Conservation (phyloP, 257 asterid species). For the Solanum infundibuliforme region DNA sequence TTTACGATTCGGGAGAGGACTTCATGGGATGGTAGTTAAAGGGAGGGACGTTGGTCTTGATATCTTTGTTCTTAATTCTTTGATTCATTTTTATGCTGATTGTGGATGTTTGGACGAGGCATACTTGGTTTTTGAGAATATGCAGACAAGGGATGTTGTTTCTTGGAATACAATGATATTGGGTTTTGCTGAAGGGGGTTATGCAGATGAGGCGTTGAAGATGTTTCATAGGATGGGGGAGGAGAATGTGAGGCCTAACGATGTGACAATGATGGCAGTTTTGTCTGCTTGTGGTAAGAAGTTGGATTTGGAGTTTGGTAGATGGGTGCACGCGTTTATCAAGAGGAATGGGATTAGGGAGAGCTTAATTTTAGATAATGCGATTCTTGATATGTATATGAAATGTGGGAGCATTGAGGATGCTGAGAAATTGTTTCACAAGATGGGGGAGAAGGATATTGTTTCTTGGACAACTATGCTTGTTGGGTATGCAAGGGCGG, state of each 20-base stretch:
- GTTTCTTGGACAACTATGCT: constrained; percentile 71
- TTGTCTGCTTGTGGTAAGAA: constrained; percentile 53
- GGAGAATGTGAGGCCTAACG: constrained; percentile 52
- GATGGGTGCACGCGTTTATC: constrained; percentile 45
- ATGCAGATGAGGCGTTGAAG: constrained; percentile 38
- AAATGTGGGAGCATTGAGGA: constrained; percentile 55
- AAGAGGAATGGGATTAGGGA: constrained; percentile 29
- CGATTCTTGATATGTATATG: constrained; percentile 70
- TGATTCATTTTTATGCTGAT: constrained; percentile 54
- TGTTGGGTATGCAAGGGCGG: constrained; percentile 52
- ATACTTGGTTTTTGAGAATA: constrained; percentile 30
- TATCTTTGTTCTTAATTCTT: constrained; percentile 48
- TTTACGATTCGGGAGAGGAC: constrained; percentile 38
- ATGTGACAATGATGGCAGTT: constrained; percentile 56
- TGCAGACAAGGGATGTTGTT: constrained; percentile 56
- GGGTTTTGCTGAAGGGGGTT: constrained; percentile 46
- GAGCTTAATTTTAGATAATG: constrained; percentile 42
- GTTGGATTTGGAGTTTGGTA: constrained; percentile 49
- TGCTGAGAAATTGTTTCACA: constrained; percentile 40
- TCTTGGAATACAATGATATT: constrained; percentile 80
- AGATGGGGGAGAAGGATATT: constrained; percentile 50
- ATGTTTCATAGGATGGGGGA: constrained; percentile 41
- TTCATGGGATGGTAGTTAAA: constrained; percentile 71
- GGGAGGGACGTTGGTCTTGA: constrained; percentile 30
- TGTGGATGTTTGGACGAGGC: constrained; percentile 58